Base-by-base conservation (phyloP, 31 red algal species). In the Endocladia muricata region DNA sequence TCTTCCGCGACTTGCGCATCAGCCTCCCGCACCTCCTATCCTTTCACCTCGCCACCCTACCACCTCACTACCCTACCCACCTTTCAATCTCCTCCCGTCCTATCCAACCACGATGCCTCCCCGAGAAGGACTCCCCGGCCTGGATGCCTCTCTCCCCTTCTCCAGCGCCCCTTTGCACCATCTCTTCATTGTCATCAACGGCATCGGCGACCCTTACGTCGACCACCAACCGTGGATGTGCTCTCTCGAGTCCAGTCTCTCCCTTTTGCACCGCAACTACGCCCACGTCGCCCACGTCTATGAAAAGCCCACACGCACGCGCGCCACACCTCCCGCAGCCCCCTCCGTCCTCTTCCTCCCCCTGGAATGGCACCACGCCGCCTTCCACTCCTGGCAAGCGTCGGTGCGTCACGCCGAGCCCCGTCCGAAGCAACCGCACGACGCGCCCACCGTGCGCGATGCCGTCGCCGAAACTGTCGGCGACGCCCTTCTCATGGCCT, bases 341-440 rank as follows among this genome's bases (percentile, higher is more conserved):
- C 82, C 82, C 4, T 9, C 82, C 2, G 82, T 66, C 41, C 57
- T 85, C 1, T 85, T 85, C 71, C 61, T 85, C 23, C 82, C 82
- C 34, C 71, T 85, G 36, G 82, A 85, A 69, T 85, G 82, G 82
- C 82, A 85, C 44, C 55, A 61, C 41, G 37, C 82, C 3, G 82
- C 82, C 23, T 85, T 85, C 70, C 71, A 85, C 26, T 56, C 82
- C 65, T 85, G 82, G 82, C 82, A 85, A 37, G 32, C 82, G 21
- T 34, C 65, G 33, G 71, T 85, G 36, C 41, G 41, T 62, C 39
- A 73, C 19, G 82, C 82, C 2, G 71, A 85, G 37, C 82, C 82
- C 15, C 73, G 73, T 39, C 48, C 40, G 19, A 33, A 9, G 42
- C 61, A 21, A 25, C 67, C 43, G 51, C 66, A 5, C 40, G 60